Conservation (phyloP, 106 monocot genomes). For the Dactylorhiza incarnata region DNA sequence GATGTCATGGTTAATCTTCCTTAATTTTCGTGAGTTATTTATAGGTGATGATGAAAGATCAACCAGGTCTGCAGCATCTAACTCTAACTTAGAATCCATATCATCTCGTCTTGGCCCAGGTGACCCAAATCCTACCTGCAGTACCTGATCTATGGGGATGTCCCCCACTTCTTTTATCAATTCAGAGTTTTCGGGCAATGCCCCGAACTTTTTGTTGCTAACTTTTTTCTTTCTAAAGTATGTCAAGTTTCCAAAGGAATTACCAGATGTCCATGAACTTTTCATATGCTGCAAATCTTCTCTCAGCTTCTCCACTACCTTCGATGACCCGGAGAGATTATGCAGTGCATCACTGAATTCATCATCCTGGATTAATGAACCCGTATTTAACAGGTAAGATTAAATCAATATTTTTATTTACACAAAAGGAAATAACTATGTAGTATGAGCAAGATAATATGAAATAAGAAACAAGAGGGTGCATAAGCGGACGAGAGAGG, state of each 20-base stretch:
- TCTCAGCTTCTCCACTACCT: slow-evolving; percentile 1
- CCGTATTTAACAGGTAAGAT: background rate
- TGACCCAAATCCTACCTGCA: slow-evolving; percentile 4
- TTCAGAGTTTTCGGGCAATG: slow-evolving; percentile 14
- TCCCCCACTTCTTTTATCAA: slow-evolving; percentile 12
- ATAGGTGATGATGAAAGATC: slow-evolving; percentile 1
- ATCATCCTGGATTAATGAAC: slow-evolving; percentile 17
- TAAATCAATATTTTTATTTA: slow-evolving; percentile 3
- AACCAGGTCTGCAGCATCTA: slow-evolving; percentile 7
- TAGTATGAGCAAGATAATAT: background rate
- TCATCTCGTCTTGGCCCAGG: background rate
- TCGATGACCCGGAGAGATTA: slow-evolving; percentile 11
- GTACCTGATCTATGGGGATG: slow-evolving; percentile 14
- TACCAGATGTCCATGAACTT: slow-evolving; percentile 9
- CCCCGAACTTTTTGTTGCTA: slow-evolving; percentile 21
- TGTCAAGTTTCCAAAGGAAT: slow-evolving; percentile 39
- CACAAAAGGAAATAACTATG: background rate
- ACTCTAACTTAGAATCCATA: background rate
- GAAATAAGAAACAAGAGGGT: too few relatives aligned
- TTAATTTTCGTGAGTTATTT: slow-evolving; percentile 18
- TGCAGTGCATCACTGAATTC: slow-evolving; percentile 2
- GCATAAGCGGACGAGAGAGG: background rate
- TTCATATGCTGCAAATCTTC: slow-evolving; percentile 15
- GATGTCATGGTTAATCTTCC: slow-evolving; percentile 12
- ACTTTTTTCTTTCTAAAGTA: slow-evolving; percentile 66